Evolutionary conservation across 2,329 filamentous ascomycete species (phyloP), one percentile per base, ranked within the genome.

Genomic region (Stachybotrys chlorohalonatus): DNA sequence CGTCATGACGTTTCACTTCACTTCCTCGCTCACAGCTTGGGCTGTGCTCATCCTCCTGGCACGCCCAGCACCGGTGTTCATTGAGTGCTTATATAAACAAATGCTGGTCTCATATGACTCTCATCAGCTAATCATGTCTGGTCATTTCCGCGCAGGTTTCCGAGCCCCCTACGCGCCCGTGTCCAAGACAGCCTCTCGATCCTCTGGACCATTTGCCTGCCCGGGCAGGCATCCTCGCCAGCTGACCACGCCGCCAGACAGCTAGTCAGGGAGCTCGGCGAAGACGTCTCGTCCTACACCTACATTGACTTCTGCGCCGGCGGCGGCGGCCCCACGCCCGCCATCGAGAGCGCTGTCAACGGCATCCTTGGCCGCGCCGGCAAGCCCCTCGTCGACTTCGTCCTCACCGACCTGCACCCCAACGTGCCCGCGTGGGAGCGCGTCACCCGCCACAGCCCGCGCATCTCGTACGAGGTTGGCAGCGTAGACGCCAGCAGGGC

Each of bases 291-390:
- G 16, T 68, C 73, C 2, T 84, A 86, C 67, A 83, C 79, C 16
- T 84, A 87, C 61, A 78, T 91, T 57, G 88, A 92, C 71, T 89
- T 90, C 68, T 90, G 87, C 67, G 85, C 87, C 2, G 88, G 88
- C 52, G 84, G 80, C 13, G 88, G 88, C 47, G 87, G 87, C 0
- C 86, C 86, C 1, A 89, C 84, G 1, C 85, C 84, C 0, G 73
- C 72, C 46, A 83, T 89, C 52, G 85, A 87, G 67, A 73, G 70
- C 11, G 71, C 77, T 47, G 65, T 89, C 58, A 88, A 88, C 66
- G 57, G 63, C 50, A 66, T 70, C 59, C 64, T 75, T 39, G 61
- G 57, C 47, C 60, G 61, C 30, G 60, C 54, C 17, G 57, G 54
- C 57, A 31, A 56, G 52, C 49, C 56, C 42, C 64, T 72, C 1